A percentile compares a stretch with the other conserved stretches of the same genome.
These are phyloP conservation scores for Paecilomyces dactylethromorphus DNA, from an alignment of 2,329 filamentous ascomycete species.

Conservation along the genomic window DNA sequence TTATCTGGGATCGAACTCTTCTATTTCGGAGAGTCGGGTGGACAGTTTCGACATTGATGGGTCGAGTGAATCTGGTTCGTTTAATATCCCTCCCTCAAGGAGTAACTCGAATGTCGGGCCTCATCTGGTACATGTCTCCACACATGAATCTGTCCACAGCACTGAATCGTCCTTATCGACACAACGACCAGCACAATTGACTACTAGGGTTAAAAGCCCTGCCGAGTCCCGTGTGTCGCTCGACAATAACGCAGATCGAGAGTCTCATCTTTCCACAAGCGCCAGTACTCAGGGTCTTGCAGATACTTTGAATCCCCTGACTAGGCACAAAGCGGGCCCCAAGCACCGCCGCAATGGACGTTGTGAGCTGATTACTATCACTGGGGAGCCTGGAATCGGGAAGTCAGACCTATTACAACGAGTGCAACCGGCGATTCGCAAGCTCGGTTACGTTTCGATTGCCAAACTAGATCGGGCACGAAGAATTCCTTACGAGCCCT, in stretches of 20 bases:
- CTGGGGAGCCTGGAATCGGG: conserved; percentile 51
- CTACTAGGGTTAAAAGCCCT: conserved; percentile 28
- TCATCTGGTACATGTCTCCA: conserved; percentile 22
- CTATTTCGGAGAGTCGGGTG: conserved; percentile 44
- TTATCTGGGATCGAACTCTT: conserved; percentile 48
- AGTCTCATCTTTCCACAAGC: conserved; percentile 26
- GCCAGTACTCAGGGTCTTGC: conserved; percentile 22
- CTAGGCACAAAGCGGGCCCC: conserved; percentile 37
- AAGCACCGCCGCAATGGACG: conserved; percentile 49
- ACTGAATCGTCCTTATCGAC: conserved; percentile 28
- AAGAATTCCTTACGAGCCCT: conserved; percentile 55
- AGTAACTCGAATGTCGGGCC: conserved; percentile 29
- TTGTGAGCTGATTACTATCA: conserved; percentile 54
- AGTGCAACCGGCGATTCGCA: conserved; percentile 51
- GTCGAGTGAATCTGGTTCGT: conserved; percentile 49
- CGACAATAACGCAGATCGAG: conserved; percentile 29
- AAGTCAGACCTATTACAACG: conserved; percentile 56
- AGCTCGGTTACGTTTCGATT: conserved; percentile 54
- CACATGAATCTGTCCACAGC: conserved; percentile 28
- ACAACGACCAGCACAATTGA: conserved; percentile 17
- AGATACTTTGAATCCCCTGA: conserved; percentile 23
- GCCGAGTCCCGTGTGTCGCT: conserved; percentile 29
- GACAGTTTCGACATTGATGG: conserved; percentile 46
- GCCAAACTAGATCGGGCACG: conserved; percentile 55
- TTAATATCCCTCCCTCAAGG: conserved; percentile 29